Evolutionary conservation across 1,284 basidiomycete genomes (phyloP), one percentile per base, ranked within the genome.

Genomic region (Naganishia sp.): DNA sequence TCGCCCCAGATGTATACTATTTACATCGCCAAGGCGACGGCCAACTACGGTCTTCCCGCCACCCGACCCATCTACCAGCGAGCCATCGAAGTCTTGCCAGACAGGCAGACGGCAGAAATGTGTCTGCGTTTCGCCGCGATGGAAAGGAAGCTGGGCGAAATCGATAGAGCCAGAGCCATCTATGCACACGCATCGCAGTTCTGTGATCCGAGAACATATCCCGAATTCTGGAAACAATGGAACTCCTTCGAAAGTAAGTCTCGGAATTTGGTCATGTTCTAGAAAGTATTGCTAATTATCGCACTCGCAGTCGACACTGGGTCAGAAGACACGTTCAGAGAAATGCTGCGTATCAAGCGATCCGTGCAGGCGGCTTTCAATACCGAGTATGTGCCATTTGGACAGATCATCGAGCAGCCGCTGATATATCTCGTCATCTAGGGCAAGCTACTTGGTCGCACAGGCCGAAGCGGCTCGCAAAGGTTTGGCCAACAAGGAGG

Each of bases 361-460:
- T 92, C 92, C 71, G 95, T 99, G 6, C 95, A 99, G 81, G 94
- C 96, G 45, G 91, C 94, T 75, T 99, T 94, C 84, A 98, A 99
- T 79, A 99, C 96, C 10, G 94, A 98, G 71, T 68, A 54, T n/a
- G 69, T 68, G 18, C 18, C 18, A 75, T 87, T 89, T 48, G 55
- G 53, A 15, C 6, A 25, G 31, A 13, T 4, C 11, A 11, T 36
- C 23, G 18, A 49, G 21, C 45, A 39, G 44, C 49, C 31, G 18
- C 39, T 53, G 75, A 77, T 81, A 64, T 70, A 70, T 43, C 65
- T 59, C 43, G 60, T 63, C 50, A 68, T 59, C 23, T 33, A 60
- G 33, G 69, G 75, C 73, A 15, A 90, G 88, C 50, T 94, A 92
- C 77, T 82, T 94, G 65, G 90, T 90, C 2, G 92, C 92, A 7